Evolutionary conservation across 495 filamentous ascomycete genomes (phyloP).

Genomic region (Lasiosphaeriaceae sp.): DNA sequence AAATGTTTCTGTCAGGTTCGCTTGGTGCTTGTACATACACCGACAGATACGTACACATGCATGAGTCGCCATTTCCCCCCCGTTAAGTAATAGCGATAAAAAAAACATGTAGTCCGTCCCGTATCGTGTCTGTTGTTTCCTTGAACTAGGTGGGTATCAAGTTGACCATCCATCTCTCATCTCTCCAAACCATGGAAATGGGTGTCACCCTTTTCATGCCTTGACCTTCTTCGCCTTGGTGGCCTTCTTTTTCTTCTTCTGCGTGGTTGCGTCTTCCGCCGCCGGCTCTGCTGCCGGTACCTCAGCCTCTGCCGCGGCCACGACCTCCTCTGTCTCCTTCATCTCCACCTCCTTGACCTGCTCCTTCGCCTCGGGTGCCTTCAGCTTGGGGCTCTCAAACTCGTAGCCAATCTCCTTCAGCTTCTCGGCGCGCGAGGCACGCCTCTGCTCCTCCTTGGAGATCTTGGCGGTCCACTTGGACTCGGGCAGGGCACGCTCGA

Average conservation of each 20-base stretch:
- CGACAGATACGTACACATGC: neutral
- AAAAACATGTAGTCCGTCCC: neutral
- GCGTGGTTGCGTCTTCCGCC: constrained; percentile 5
- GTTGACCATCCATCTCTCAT: too few species aligned
- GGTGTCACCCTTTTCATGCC: neutral
- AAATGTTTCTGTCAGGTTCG: constrained; percentile 32
- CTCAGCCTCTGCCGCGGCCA: constrained; percentile 27
- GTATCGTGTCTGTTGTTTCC: too few species aligned
- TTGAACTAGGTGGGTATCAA: too few species aligned
- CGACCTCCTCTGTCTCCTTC: constrained; percentile 25
- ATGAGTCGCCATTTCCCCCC: neutral
- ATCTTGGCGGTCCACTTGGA: constrained; percentile 73
- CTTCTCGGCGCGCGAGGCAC: constrained; percentile 64
- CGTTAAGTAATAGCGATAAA: neutral
- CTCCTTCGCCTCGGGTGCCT: constrained; percentile 48
- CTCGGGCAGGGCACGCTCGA: constrained; percentile 63
- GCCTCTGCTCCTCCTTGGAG: constrained; percentile 62
- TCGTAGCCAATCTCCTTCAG: constrained; percentile 82
- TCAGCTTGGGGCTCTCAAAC: constrained; percentile 69
- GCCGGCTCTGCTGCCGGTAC: constrained; percentile 12
- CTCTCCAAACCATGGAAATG: neutral
- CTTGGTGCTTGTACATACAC: constrained; percentile 35
- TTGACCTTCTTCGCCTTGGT: constrained; percentile 9
- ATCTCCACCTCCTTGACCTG: constrained; percentile 38
- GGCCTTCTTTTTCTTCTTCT: neutral